Evolutionary conservation across 2,329 filamentous ascomycete species (phyloP).

Genomic region (Arthrobotrys sinensis): DNA sequence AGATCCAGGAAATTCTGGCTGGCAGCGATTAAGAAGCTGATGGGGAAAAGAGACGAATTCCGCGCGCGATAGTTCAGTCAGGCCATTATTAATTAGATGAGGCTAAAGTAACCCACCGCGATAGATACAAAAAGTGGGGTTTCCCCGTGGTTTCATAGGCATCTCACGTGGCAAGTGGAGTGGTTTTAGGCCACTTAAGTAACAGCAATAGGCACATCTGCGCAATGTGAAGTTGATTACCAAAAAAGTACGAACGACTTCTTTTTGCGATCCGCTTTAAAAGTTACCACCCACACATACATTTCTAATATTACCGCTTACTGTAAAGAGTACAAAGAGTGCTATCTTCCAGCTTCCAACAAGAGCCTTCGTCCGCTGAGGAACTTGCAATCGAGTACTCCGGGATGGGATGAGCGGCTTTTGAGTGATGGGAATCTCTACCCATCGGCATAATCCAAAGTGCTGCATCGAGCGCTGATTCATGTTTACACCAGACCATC

Average conservation of each 20-base stretch:
- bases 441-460: conserved; percentile 53
- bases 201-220: neutral
- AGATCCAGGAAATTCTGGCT: conserved; percentile 39
- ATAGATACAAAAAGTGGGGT: conserved; percentile 16
- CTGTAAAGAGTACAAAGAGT: conserved; percentile 17
- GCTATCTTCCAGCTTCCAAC: conserved; percentile 36
- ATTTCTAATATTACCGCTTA: conserved; percentile 6
- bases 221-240: conserved; percentile 26
- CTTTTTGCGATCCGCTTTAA: conserved; percentile 25
- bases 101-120: conserved; percentile 25
- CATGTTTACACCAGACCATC: conserved; percentile 26
- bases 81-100: conserved; percentile 19
- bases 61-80: conserved; percentile 8
- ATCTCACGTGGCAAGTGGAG: conserved; percentile 36
- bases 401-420: conserved; percentile 2
- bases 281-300: conserved; percentile 28
- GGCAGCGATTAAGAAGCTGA: neutral
- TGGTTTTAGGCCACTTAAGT: conserved; percentile 17
- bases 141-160: conserved; percentile 30
- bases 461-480: conserved; percentile 38
- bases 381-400: conserved; percentile 16
- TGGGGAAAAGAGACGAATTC: neutral
- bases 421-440: conserved; percentile 50
- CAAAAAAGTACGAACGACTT: conserved; percentile 23
- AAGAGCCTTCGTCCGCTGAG: conserved; percentile 16